These are phyloP conservation scores for Mucor sp. DNA, from an alignment of 371 early-diverging fungal genomes.

Conservation along the genomic window DNA sequence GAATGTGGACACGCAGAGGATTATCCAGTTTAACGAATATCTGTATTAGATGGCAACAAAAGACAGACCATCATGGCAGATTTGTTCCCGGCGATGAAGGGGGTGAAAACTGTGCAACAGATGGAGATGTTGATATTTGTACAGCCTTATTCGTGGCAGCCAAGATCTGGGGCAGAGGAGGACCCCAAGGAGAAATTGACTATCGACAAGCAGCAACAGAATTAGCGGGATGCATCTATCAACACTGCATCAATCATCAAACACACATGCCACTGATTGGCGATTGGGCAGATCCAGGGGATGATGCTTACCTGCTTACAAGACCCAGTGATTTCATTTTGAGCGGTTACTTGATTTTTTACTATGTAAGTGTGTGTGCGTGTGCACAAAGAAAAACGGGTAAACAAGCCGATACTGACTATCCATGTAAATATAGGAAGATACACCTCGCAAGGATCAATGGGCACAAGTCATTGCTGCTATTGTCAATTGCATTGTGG, in stretches of 20 bases:
- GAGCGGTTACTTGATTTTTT: conserved; percentile 57
- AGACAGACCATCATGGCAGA: conserved; percentile 25
- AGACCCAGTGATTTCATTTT: conserved; percentile 67
- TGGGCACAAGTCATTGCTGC: conserved; percentile 59
- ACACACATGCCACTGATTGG: conserved; percentile 62
- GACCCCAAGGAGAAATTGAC: conserved; percentile 49
- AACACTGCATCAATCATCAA: conserved; percentile 59
- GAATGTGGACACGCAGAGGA: not conserved
- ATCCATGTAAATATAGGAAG: conserved; percentile 34
- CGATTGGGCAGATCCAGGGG: conserved; percentile 63
- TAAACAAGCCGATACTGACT: not conserved
- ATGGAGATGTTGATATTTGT: conserved; percentile 64
- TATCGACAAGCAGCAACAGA: conserved; percentile 50
- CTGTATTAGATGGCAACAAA: conserved; percentile 58
- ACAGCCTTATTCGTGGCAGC: conserved; percentile 63
- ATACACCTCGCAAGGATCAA: conserved; percentile 48
- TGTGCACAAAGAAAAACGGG: not conserved
- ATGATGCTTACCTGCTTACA: conserved; percentile 53
- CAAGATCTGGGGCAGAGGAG: conserved; percentile 58
- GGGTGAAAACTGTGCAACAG: conserved; percentile 59
- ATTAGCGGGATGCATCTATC: conserved; percentile 50
- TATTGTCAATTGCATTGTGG: conserved; percentile 43
- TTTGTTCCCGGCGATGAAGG: conserved; percentile 55
- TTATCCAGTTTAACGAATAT: not conserved
- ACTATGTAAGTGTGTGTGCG: conserved; percentile 34